phyloP scores from a whole-genome alignment of 495 filamentous ascomycete species.

The Penicillium antarcticum region DNA sequence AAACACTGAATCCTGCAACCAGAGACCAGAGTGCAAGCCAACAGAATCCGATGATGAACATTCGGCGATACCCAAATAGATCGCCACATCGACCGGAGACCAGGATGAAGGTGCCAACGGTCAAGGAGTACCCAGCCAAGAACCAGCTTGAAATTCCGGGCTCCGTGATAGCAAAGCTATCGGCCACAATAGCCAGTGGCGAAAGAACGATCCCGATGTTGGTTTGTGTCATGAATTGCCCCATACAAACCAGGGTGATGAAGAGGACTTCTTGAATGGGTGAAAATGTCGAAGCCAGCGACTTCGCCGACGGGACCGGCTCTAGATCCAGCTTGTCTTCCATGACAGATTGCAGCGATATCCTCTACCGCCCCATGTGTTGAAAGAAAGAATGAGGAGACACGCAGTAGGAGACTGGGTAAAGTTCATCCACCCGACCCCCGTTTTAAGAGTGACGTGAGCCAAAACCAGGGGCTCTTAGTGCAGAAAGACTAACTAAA shows the following conservation, averaged over 20 bases:
- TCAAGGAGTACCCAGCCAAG: conserved; percentile 55
- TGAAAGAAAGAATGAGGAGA: neutral
- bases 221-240: conserved; percentile 34
- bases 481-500: neutral
- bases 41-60: conserved; percentile 54
- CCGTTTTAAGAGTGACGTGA: neutral
- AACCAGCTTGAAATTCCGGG: conserved; percentile 49
- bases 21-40: conserved; percentile 60
- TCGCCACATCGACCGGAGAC: conserved; percentile 59
- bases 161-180: conserved; percentile 41
- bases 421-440: neutral
- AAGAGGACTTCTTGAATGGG: conserved; percentile 23
- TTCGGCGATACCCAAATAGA: conserved; percentile 53
- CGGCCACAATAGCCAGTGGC: conserved; percentile 40
- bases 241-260: conserved; percentile 29
- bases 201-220: conserved; percentile 31
- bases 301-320: conserved; percentile 17
- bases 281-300: conserved; percentile 21
- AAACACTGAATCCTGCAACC: conserved; percentile 50
- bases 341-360: neutral
- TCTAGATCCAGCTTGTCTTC: neutral
- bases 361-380: neutral
- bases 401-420: neutral
- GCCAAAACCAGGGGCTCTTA: neutral
- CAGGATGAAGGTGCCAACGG: conserved; percentile 64